Base-by-base conservation (phyloP, 495 filamentous ascomycete genomes). In the Pseudevernia furfuracea region DNA sequence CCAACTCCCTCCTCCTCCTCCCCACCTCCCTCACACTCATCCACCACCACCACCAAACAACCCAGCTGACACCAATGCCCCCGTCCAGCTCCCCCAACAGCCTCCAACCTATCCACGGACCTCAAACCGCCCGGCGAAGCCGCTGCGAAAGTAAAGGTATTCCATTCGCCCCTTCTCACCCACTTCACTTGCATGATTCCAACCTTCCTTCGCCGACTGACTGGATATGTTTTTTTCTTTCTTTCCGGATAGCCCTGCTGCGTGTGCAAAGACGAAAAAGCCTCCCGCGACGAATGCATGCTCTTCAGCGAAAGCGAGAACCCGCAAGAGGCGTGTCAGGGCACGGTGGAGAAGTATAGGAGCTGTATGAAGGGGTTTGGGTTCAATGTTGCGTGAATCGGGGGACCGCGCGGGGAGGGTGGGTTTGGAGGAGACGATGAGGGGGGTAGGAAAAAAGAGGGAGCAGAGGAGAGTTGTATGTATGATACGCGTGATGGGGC, bases 271-370 rank as follows among this genome's bases (percentile, higher is more conserved):
- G 83, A 90, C 55, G 94, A 98, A 76, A 98, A 98, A 75, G 81
- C 89, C 64, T 77, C 80, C 65, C 90, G 94, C 65, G 94, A 98
- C 76, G 94, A 98, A 78, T 98, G 94, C 81, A 97, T 98, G 93
- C 88, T 98, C 23, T 96, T 97, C 77, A 92, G 88, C 62, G 90
- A 84, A 66, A 79, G 84, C 66, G 82, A 85, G 63, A 85, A 95
- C 71, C 88, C 92, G 37, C 82, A 90, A 70, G 73, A 81, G 68
- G 90, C 92, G 66, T 98, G 94, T 79, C 79, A 85, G 74, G 80
- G 86, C 19, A 84, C 86, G 62, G 89, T 98, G 67, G 85, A 91
- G 19, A 83, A 87, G 69, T 98, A 98, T 78, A 85, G 87, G 82
- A 84, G 76, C 61, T 98, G 94, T 74, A 98, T 98, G 94, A 85